phyloP scores from a whole-genome alignment of 2,329 filamentous ascomycete species.

The Huntiella omanensis region DNA sequence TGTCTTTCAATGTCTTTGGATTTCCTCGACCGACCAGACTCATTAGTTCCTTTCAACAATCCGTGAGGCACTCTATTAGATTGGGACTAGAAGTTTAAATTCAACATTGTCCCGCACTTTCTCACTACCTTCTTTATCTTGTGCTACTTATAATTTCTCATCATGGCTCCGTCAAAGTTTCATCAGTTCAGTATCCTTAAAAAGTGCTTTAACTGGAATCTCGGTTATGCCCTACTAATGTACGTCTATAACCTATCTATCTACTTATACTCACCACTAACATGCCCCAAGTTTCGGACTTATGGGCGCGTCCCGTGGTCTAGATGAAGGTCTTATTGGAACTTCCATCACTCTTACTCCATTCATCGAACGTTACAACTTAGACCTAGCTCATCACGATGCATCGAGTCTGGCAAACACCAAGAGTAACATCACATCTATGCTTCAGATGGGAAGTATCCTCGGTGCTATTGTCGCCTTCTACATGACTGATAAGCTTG shows the following conservation, averaged over 20 bases:
- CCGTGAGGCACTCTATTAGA: too few species aligned
- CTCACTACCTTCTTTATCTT: too few species aligned
- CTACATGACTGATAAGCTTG: constrained; percentile 38
- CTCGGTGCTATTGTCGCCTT: constrained; percentile 48
- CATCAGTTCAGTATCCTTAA: constrained; percentile 5
- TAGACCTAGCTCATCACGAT: constrained; percentile 34
- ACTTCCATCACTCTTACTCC: constrained; percentile 26
- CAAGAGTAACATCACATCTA: constrained; percentile 58
- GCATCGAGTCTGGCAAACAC: constrained; percentile 41
- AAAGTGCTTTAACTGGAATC: constrained; percentile 10
- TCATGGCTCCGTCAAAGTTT: neutral
- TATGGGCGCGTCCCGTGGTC: constrained; percentile 56
- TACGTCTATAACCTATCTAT: constrained; percentile 1
- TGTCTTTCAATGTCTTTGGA: too few species aligned
- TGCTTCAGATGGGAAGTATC: constrained; percentile 66
- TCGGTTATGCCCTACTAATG: constrained; percentile 11
- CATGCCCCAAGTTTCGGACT: constrained; percentile 34
- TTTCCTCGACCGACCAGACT: too few species aligned
- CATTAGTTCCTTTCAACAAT: too few species aligned
- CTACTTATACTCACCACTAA: neutral
- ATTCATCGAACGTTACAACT: constrained; percentile 28
- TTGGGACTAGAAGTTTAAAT: too few species aligned
- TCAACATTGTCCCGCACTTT: too few species aligned
- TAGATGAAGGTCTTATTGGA: constrained; percentile 66
- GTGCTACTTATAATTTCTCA: too few species aligned